Evolutionary conservation across 148 eudicot species (phyloP), one percentile per base, ranked within the genome.

Genomic region (Rhododendron molle): DNA sequence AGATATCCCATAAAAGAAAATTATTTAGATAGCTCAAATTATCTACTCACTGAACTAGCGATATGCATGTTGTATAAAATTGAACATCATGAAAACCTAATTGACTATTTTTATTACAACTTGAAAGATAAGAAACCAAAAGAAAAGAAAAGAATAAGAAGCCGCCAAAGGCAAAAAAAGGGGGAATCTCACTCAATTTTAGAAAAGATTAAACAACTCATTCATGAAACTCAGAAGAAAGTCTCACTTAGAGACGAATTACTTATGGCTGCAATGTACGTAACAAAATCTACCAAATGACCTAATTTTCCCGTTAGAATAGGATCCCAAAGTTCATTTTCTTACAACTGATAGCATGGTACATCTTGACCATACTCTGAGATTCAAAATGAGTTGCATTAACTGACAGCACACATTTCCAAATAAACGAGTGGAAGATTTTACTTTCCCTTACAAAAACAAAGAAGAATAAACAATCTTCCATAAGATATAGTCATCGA

Each of bases 1-100:
- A 85, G 47, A 88, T 7, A 84, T 6, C 40, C 10, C 10, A 7
- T 21, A 3, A 21, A 58, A n/a, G 13, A 56, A 30, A 20, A 81
- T 38, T 81, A 26, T 16, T 32, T 32, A 80, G n/a, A 78, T 81
- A 36, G 21, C 71, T 38, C 52, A 71, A 87, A 77, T 49, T 72
- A 52, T 46, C 13, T 47, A 56, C 43, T 28, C 46, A 34, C 28
- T 30, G 18, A 47, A 3, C 44, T 32, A 47, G 28, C n/a, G 2
- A 21, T 9, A 76, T 20, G 65, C 30, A 2, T 21, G 28, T 11
- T 58, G 1, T 58, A 43, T 62, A 7, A 30, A 81, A 44, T 26
- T 43, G 14, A 65, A n/a, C 5, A 26, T 43, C 56, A 40, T 50
- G 5, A 80, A 30, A 50, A 80, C 13, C 65, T 15, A 7, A 52